Conservation (phyloP, 257 asterid genomes). For the Fraxinus anomala region DNA sequence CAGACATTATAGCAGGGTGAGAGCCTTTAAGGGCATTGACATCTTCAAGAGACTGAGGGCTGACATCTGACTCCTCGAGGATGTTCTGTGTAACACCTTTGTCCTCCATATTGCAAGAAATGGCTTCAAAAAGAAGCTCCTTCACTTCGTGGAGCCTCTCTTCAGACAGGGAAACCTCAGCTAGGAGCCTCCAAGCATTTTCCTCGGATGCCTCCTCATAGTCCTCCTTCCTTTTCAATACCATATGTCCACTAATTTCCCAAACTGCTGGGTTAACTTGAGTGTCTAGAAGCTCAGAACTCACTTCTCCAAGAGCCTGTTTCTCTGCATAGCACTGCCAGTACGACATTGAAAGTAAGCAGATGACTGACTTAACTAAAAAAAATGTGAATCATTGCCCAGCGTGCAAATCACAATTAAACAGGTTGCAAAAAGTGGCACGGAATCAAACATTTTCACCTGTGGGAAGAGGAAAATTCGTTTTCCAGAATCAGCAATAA, state of each 20-base stretch:
- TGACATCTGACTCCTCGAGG: slow-evolving; percentile 31
- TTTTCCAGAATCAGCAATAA: slow-evolving; percentile 54
- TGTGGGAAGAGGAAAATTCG: slow-evolving; percentile 52
- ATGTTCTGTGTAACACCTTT: not conserved
- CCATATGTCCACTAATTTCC: slow-evolving; percentile 64
- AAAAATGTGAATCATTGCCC: too few relatives aligned
- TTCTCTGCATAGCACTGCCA: slow-evolving; percentile 56
- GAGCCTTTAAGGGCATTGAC: slow-evolving; percentile 39
- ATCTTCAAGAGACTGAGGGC: slow-evolving; percentile 39
- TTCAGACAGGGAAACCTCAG: slow-evolving; percentile 54
- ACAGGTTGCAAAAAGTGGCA: not conserved
- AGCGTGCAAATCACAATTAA: not conserved
- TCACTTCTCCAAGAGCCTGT: slow-evolving; percentile 60
- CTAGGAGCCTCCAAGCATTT: slow-evolving; percentile 57
- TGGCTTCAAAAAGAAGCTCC: slow-evolving; percentile 45
- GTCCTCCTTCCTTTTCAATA: slow-evolving; percentile 53
- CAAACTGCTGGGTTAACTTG: slow-evolving; percentile 62
- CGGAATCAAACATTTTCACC: slow-evolving; percentile 27
- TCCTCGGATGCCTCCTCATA: slow-evolving; percentile 49
- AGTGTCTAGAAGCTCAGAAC: slow-evolving; percentile 50
- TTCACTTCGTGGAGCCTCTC: slow-evolving; percentile 54
- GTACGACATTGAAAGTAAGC: not conserved
- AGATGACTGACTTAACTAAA: not conserved
- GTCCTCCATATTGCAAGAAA: slow-evolving; percentile 23
- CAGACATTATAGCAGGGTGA: slow-evolving; percentile 39